A percentile compares a stretch with the other conserved stretches of the same genome.
Conservation (phyloP, 306 rosid genomes). For the Vigna nakashimae region DNA sequence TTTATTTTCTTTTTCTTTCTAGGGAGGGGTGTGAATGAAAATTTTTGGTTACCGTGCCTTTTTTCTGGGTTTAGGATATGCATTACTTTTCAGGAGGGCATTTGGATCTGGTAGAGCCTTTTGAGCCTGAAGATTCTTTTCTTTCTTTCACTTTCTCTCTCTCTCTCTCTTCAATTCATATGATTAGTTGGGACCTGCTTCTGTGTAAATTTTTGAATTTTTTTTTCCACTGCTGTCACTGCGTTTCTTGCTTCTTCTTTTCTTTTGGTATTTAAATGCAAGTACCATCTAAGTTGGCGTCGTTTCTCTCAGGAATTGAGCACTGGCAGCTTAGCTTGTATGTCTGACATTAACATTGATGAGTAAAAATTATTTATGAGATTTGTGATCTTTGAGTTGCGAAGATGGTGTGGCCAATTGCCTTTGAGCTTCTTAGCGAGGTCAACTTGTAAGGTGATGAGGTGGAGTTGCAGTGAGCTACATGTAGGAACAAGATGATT, state of each 20-base stretch:
- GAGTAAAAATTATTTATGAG: slow-evolving; percentile 23
- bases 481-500: slow-evolving; percentile 70
- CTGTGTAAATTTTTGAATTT: slow-evolving; percentile 32
- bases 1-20: not conserved
- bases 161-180: slow-evolving; percentile 23
- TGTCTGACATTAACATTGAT: slow-evolving; percentile 17
- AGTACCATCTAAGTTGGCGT: slow-evolving; percentile 34
- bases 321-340: slow-evolving; percentile 7
- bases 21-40: slow-evolving; percentile 14
- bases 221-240: slow-evolving; percentile 19
- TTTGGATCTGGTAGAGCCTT: slow-evolving; percentile 58
- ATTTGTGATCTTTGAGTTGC: slow-evolving; percentile 34
- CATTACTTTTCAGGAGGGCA: slow-evolving; percentile 48
- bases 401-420: slow-evolving; percentile 36
- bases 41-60: slow-evolving; percentile 27
- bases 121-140: slow-evolving; percentile 38
- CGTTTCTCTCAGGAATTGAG: slow-evolving; percentile 45
- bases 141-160: slow-evolving; percentile 22
- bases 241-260: not conserved
- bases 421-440: slow-evolving; percentile 40
- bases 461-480: slow-evolving; percentile 54
- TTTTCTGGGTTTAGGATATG: slow-evolving; percentile 38
- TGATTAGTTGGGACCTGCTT: slow-evolving; percentile 49
- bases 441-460: slow-evolving; percentile 52
- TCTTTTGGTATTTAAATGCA: slow-evolving; percentile 6